Evolutionary conservation across 1,284 basidiomycete genomes (phyloP), one percentile per base, ranked within the genome.

Genomic region (Cryptococcus neoformans): DNA sequence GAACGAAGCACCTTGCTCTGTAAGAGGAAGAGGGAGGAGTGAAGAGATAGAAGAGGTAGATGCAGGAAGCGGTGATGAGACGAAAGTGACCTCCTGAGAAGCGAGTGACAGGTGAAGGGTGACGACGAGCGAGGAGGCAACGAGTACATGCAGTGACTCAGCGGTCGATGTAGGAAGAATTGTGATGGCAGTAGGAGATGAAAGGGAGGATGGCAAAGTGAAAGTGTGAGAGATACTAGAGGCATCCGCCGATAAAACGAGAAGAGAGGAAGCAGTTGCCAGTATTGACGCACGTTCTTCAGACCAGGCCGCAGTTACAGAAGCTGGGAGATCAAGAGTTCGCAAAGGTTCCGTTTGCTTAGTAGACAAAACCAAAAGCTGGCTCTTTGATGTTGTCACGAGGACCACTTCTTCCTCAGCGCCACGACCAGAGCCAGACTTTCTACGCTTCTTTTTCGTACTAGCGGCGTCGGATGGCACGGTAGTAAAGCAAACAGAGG

Each of bases 1-100:
- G 72, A 92, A 89, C 6, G 70, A 74, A 4, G 58, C 57, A 1
- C 67, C 73, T 46, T 68, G 63, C 21, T 66, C 56, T 5, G 63
- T 42, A 35, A 65, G 55, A n/a, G 74, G 68, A 8, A 77, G 52
- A 11, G 74, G 64, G 6, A 65, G 52, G 35, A 78, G 52, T 8
- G 67, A 67, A 11, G 72, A 72, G 59, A 77, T 66, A 2, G 70
- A 64, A 2, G 75, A 67, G 1, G 75, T 73, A 4, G 75, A 73
- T 2, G 71, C 74, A 1, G 75, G 73, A 17, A 77, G 51, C n/a
- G 73, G 65, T 6, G 67, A 52, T 3, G 72, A 73, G 3, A 70
- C 65, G 55, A 71, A 59, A 11, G 64, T 53, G 39, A 70, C 54
- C 28, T 66, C 66, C 9, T 59, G 53, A 0, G 73, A 64, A 4